Percentiles rank a stretch among this genome's conserved stretches.
These are phyloP conservation scores for Pelargonium myrrhifolium DNA, from an alignment of 441 rosid species.

Conservation along the genomic window DNA sequence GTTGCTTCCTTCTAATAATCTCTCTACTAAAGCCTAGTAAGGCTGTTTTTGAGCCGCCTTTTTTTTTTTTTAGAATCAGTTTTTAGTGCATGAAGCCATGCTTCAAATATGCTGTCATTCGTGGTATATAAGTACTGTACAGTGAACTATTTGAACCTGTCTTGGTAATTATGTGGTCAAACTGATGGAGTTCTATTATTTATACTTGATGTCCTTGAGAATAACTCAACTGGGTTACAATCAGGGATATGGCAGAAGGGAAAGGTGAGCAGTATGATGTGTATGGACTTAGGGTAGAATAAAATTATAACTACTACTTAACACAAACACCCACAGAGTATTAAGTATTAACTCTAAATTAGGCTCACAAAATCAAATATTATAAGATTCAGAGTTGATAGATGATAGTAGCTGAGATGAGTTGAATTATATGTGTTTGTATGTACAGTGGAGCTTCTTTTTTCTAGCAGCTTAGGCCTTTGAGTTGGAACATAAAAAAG, in stretches of 20 bases:
- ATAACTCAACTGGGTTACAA: slow-evolving; percentile 1
- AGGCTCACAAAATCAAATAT: slow-evolving; percentile 1
- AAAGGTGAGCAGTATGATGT: not conserved
- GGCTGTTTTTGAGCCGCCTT: no score
- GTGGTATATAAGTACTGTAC: not conserved
- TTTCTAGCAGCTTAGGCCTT: no score
- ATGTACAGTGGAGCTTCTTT: no score
- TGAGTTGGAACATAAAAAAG: no score
- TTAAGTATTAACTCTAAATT: not conserved
- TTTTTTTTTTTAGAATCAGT: no score
- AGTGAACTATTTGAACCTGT: slow-evolving; percentile 7
- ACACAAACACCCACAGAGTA: no score
- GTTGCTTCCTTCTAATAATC: no score
- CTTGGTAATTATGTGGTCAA: slow-evolving; percentile 10
- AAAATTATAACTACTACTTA: not conserved
- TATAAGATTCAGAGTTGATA: not conserved
- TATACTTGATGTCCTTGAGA: slow-evolving; percentile 1
- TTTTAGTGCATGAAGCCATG: not conserved
- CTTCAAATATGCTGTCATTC: not conserved
- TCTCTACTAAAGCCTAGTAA: no score
- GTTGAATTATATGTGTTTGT: not conserved
- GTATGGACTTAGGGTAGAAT: not conserved
- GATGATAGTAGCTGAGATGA: slow-evolving; percentile 2
- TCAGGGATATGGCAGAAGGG: slow-evolving; percentile 3
- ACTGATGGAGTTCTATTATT: not conserved